Conservation (phyloP, 148 eudicot species). For the Rhododendron henanense region DNA sequence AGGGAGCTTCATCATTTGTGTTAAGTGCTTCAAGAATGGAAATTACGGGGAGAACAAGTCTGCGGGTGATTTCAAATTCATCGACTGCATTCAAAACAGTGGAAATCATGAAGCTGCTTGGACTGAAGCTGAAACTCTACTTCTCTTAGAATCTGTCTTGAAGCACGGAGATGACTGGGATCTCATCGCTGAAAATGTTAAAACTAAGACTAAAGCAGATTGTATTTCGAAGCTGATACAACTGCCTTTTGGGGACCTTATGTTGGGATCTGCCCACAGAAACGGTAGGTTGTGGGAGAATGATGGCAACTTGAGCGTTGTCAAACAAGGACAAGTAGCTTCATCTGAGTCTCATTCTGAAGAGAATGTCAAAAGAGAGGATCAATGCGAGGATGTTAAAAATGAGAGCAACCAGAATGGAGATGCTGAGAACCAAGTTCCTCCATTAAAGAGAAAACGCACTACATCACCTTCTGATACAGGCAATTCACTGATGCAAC, state of each 20-base stretch:
- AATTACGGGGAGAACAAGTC: constrained; percentile 51
- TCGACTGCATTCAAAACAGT: constrained; percentile 28
- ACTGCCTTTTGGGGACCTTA: constrained; percentile 92
- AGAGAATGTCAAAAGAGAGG: constrained; percentile 29
- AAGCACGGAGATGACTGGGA: constrained; percentile 96
- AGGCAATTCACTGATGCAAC: constrained; percentile 66
- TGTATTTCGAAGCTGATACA: constrained; percentile 90
- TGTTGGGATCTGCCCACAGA: constrained; percentile 56
- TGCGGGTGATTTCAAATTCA: constrained; percentile 62
- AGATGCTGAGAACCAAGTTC: constrained; percentile 41
- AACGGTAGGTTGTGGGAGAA: constrained; percentile 29
- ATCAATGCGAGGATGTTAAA: constrained; percentile 24
- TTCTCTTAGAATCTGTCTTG: constrained; percentile 82
- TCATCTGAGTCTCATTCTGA: constrained; percentile 35
- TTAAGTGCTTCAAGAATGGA: constrained; percentile 66
- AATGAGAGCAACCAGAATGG: constrained; percentile 36
- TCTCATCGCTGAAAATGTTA: constrained; percentile 74
- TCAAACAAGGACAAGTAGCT: constrained; percentile 24
- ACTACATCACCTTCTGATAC: constrained; percentile 40
- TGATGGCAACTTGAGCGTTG: constrained; percentile 24
- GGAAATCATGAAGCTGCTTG: constrained; percentile 40
- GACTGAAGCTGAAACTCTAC: constrained; percentile 89
- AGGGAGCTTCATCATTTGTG: constrained; percentile 45
- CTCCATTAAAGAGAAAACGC: constrained; percentile 55
- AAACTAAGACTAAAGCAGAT: constrained; percentile 74